These are phyloP conservation scores for Metschnikowia bowlesiae DNA, from an alignment of 805 yeast species.

Conservation along the genomic window DNA sequence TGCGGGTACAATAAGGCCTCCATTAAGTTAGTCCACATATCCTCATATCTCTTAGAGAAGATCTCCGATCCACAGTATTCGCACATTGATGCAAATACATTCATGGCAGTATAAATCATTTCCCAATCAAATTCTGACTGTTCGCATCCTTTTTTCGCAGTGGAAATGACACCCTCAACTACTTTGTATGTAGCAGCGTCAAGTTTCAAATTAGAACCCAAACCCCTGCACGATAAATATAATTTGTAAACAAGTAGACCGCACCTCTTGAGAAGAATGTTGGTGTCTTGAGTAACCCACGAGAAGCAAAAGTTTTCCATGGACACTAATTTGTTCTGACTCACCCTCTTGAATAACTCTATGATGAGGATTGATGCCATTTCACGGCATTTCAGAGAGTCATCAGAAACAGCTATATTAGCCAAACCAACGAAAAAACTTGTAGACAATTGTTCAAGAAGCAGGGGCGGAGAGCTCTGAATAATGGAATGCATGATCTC, in stretches of 20 bases:
- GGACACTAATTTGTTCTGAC: conserved; percentile 20
- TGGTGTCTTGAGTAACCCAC: conserved; percentile 60
- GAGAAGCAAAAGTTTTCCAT: conserved; percentile 44
- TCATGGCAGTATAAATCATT: conserved; percentile 61
- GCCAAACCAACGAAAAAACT: conserved; percentile 83
- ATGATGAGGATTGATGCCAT: conserved; percentile 66
- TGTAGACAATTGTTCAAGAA: conserved; percentile 57
- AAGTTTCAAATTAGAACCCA: conserved; percentile 33
- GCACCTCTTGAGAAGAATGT: conserved; percentile 56
- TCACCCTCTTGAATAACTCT: conserved; percentile 50
- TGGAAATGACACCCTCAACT: conserved; percentile 22
- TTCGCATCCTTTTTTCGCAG: conserved; percentile 33
- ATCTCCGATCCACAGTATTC: conserved; percentile 32
- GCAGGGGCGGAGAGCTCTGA: conserved; percentile 55
- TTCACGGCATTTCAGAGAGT: conserved; percentile 73
- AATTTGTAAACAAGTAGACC: conserved; percentile 70
- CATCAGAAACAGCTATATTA: conserved; percentile 73
- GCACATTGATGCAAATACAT: conserved; percentile 42
- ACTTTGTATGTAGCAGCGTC: conserved; percentile 34
- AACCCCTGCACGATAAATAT: conserved; percentile 48
- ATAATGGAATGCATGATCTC: conserved; percentile 74
- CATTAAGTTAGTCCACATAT: conserved; percentile 49
- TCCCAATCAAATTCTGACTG: conserved; percentile 63
- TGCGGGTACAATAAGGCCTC: conserved; percentile 75
- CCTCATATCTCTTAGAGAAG: conserved; percentile 26